A percentile compares a stretch with the other conserved stretches of the same genome.
phyloP scores from a whole-genome alignment of 1,284 basidiomycete species.

The Phaffia rhodozyma region DNA sequence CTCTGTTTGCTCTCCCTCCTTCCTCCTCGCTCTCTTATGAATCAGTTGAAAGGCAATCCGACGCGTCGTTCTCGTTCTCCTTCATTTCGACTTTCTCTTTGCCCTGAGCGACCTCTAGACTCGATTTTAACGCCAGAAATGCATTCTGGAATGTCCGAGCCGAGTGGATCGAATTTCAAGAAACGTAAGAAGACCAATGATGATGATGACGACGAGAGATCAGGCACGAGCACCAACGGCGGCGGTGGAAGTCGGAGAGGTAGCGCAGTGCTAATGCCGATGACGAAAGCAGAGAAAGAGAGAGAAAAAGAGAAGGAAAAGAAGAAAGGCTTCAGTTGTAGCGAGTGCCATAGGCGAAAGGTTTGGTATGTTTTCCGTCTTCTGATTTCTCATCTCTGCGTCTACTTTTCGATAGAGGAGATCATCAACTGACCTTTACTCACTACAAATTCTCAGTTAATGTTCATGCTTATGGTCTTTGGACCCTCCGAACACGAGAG shows the following conservation, averaged over 20 bases:
- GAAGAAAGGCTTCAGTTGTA: conserved; percentile 13
- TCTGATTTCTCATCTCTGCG: not conserved
- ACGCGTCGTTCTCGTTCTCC: too few relatives aligned
- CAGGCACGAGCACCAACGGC: not conserved
- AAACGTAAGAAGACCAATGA: conserved; percentile 7
- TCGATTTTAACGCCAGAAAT: too few relatives aligned
- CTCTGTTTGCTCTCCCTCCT: too few relatives aligned
- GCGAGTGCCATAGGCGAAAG: conserved; percentile 12
- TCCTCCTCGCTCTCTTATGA: too few relatives aligned
- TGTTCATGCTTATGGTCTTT: not conserved
- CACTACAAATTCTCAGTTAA: not conserved
- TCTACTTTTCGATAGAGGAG: not conserved
- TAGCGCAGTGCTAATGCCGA: not conserved
- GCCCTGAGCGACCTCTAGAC: too few relatives aligned
- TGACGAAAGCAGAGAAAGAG: not conserved
- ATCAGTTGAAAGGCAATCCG: too few relatives aligned
- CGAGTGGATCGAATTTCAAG: conserved; percentile 1
- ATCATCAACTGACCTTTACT: not conserved
- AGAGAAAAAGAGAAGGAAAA: not conserved
- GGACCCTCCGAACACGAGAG: not conserved
- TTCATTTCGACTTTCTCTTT: too few relatives aligned
- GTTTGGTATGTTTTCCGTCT: conserved; percentile 1
- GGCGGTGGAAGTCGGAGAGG: not conserved
- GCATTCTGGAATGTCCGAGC: too few relatives aligned
- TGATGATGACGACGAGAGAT: not conserved